A percentile compares a stretch with the other conserved stretches of the same genome.
phyloP scores from a whole-genome alignment of 768 basidiomycete species.

The Imleria badia region DNA sequence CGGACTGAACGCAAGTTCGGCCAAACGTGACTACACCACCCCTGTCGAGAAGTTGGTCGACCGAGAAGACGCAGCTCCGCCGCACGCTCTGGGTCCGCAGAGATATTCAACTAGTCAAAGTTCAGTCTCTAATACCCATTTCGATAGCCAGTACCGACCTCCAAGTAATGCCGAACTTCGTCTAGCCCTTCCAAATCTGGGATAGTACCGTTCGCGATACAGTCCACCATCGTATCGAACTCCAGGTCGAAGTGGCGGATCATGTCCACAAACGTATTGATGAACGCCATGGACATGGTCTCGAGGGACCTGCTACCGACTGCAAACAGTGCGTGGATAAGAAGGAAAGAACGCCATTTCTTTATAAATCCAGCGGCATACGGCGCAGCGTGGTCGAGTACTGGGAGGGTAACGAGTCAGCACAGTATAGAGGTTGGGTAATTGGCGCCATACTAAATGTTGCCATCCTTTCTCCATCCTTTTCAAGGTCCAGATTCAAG shows the following conservation, averaged over 20 bases:
- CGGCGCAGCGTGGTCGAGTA: background rate
- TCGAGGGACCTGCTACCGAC: slow-evolving; percentile 4
- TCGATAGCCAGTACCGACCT: background rate
- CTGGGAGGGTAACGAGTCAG: background rate
- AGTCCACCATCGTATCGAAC: slow-evolving; percentile 12
- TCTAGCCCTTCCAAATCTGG: slow-evolving; percentile 1
- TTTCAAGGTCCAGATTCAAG: background rate
- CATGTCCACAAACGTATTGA: slow-evolving; percentile 11
- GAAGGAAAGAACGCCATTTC: slow-evolving; percentile 11
- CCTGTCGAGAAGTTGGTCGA: slow-evolving; percentile 5
- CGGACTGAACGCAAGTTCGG: slow-evolving; percentile 9
- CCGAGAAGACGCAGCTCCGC: slow-evolving; percentile 13
- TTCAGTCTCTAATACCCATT: background rate
- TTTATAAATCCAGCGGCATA: slow-evolving; percentile 1
- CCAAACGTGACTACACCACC: slow-evolving; percentile 14
- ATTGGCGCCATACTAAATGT: slow-evolving; percentile 8
- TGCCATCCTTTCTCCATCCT: slow-evolving; percentile 3
- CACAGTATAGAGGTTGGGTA: background rate
- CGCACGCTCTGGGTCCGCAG: slow-evolving; percentile 3
- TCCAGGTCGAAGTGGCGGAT: slow-evolving; percentile 7
- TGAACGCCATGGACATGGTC: slow-evolving; percentile 1
- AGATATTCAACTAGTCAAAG: background rate
- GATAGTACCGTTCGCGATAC: slow-evolving; percentile 10
- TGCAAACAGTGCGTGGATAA: slow-evolving; percentile 7
- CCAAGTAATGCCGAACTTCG: slow-evolving; percentile 1